Conservation (phyloP, 495 filamentous ascomycete genomes). For the Tuber melanosporum region DNA sequence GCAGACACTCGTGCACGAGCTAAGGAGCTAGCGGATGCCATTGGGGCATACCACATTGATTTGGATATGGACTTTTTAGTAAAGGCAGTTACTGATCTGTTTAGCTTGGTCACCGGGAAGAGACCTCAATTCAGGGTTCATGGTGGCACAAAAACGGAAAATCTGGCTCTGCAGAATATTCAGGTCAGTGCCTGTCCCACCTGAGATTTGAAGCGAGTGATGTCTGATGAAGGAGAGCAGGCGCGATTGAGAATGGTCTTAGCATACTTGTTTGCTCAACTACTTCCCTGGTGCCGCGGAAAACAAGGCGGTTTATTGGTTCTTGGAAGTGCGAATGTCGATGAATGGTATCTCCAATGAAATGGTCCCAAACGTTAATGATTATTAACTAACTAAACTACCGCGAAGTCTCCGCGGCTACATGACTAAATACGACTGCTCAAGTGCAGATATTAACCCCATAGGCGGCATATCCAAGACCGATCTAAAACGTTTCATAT, state of each 20-base stretch:
- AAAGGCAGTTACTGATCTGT: constrained; percentile 50
- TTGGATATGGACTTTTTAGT: constrained; percentile 68
- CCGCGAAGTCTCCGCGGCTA: constrained; percentile 56
- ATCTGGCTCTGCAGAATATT: constrained; percentile 71
- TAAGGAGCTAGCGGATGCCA: constrained; percentile 57
- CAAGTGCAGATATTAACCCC: constrained; percentile 58
- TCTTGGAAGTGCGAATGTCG: constrained; percentile 57
- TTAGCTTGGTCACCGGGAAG: constrained; percentile 52
- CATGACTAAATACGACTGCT: constrained; percentile 64
- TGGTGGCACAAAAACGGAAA: constrained; percentile 57
- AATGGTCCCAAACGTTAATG: neutral
- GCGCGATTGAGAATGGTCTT: constrained; percentile 75
- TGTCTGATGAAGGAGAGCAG: constrained; percentile 22
- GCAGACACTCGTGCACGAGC: constrained; percentile 67
- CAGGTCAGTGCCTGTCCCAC: constrained; percentile 46
- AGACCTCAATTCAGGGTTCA: constrained; percentile 62
- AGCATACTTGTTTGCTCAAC: constrained; percentile 65
- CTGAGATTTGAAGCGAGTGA: constrained; percentile 20
- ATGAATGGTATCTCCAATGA: constrained; percentile 39
- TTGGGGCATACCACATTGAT: constrained; percentile 69
- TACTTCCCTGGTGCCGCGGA: constrained; percentile 54
- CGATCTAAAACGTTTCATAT: constrained; percentile 73
- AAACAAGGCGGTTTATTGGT: constrained; percentile 56
- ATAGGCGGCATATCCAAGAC: constrained; percentile 66
- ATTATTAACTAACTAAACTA: constrained; percentile 23